Conservation (phyloP, 1,284 basidiomycete genomes). For the Tylopilus sp. region DNA sequence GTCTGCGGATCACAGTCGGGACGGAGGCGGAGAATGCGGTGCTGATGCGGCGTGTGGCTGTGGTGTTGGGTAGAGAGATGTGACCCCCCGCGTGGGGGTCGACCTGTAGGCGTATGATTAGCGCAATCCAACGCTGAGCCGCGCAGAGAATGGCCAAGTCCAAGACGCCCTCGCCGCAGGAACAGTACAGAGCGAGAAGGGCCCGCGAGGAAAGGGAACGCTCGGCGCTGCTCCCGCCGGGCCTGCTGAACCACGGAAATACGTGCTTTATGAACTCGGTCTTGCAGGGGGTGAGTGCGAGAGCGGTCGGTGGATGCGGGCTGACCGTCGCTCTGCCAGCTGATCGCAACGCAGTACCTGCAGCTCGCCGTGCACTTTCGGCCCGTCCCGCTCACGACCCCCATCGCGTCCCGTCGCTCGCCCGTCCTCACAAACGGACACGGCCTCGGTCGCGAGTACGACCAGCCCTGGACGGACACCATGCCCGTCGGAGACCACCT, state of each 20-base stretch:
- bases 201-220: conserved; percentile 61
- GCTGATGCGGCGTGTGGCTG: conserved; percentile 49
- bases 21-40: conserved; percentile 75
- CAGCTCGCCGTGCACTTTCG: conserved; percentile 60
- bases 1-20: conserved; percentile 89
- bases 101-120: too few species aligned
- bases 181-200: conserved; percentile 57
- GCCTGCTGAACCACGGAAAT: conserved; percentile 84
- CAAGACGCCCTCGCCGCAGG: conserved; percentile 61
- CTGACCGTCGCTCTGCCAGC: conserved; percentile 35
- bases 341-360: conserved; percentile 64
- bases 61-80: conserved; percentile 29
- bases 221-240: conserved; percentile 63
- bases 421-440: conserved; percentile 69
- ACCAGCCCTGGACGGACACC: conserved; percentile 50
- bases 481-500: conserved; percentile 71
- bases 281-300: conserved; percentile 62
- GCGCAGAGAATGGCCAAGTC: conserved; percentile 64
- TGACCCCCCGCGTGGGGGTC: conserved; percentile 14
- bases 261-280: conserved; percentile 94
- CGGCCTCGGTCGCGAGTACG: conserved; percentile 48
- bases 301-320: too few species aligned
- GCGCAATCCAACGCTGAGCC: too few species aligned
- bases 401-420: conserved; percentile 50
- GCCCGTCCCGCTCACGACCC: conserved; percentile 41